phyloP scores from a whole-genome alignment of 352 stramenopile genomes.

The Phytophthora gonapodyides region DNA sequence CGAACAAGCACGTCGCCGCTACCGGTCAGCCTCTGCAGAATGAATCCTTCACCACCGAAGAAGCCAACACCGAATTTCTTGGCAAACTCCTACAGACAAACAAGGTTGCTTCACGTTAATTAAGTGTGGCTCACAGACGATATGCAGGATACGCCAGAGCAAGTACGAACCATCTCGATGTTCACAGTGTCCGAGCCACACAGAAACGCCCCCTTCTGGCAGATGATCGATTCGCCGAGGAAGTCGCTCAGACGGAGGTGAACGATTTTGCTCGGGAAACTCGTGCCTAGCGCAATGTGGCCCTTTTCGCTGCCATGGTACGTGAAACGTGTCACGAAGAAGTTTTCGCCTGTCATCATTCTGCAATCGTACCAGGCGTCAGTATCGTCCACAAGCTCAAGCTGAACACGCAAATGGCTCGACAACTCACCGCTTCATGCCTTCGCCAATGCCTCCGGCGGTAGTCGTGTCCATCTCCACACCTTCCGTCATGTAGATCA shows the following conservation, averaged over 20 bases:
- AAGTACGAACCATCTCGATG: conserved; percentile 84
- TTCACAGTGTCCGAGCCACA: conserved; percentile 91
- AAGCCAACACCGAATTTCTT: conserved; percentile 92
- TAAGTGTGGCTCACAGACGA: neutral
- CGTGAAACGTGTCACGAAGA: conserved; percentile 78
- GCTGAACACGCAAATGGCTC: neutral
- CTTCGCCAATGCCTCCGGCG: conserved; percentile 89
- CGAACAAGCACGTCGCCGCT: conserved; percentile 92
- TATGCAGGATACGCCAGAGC: neutral
- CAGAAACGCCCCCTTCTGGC: conserved; percentile 93
- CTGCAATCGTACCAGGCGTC: conserved; percentile 29
- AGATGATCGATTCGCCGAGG: conserved; percentile 84
- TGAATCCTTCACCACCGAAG: conserved; percentile 96
- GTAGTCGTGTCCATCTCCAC: conserved; percentile 92
- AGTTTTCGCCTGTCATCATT: conserved; percentile 82
- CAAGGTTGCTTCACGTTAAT: neutral
- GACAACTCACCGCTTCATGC: conserved; percentile 82
- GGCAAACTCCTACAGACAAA: conserved; percentile 76
- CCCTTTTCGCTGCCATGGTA: conserved; percentile 67
- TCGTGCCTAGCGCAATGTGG: conserved; percentile 90
- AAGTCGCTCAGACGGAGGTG: conserved; percentile 90
- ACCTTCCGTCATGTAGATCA: conserved; percentile 96
- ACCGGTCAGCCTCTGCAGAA: conserved; percentile 92
- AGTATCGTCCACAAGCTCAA: neutral
- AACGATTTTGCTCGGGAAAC: conserved; percentile 91